Evolutionary conservation across 371 early-diverging fungal species (phyloP).

Genomic region (Blakeslea trispora): DNA sequence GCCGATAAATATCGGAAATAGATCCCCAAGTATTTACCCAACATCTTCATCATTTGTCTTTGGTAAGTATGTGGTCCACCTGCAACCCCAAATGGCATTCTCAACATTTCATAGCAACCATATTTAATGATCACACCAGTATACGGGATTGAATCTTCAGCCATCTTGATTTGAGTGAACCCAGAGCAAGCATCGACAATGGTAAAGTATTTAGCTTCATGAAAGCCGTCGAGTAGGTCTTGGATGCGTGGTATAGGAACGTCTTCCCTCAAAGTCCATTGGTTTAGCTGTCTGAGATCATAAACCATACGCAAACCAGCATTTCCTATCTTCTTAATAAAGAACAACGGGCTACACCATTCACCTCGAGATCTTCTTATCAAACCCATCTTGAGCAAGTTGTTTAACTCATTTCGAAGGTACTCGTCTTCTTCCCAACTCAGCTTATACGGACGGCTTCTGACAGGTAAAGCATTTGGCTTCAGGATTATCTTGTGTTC

Average conservation of each 20-base stretch:
- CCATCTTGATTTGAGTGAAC: slow-evolving; percentile 38
- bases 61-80: slow-evolving; percentile 52
- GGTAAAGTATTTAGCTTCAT: slow-evolving; percentile 1
- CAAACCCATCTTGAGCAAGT: slow-evolving; percentile 8
- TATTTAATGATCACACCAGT: slow-evolving; percentile 53
- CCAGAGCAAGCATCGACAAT: slow-evolving; percentile 23
- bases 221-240: slow-evolving; percentile 31
- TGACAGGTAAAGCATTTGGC: slow-evolving; percentile 6
- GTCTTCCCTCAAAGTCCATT: slow-evolving; percentile 30
- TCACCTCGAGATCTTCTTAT: slow-evolving; percentile 10
- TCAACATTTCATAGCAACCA: slow-evolving; percentile 46
- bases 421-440: slow-evolving; percentile 5
- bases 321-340: slow-evolving; percentile 42
- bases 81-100: slow-evolving; percentile 52
- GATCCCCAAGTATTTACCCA: slow-evolving; percentile 9
- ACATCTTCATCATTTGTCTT: slow-evolving; percentile 10
- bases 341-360: slow-evolving; percentile 36
- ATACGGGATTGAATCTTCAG: slow-evolving; percentile 23
- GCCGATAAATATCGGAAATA: slow-evolving; percentile 45
- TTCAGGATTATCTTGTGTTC: background rate
- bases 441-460: slow-evolving; percentile 5
- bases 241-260: slow-evolving; percentile 43
- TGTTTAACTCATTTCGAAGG: slow-evolving; percentile 4
- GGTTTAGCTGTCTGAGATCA: slow-evolving; percentile 31
- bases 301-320: slow-evolving; percentile 38